Evolutionary conservation across 768 basidiomycete species (phyloP).

Genomic region (Coprinopsis sp.): DNA sequence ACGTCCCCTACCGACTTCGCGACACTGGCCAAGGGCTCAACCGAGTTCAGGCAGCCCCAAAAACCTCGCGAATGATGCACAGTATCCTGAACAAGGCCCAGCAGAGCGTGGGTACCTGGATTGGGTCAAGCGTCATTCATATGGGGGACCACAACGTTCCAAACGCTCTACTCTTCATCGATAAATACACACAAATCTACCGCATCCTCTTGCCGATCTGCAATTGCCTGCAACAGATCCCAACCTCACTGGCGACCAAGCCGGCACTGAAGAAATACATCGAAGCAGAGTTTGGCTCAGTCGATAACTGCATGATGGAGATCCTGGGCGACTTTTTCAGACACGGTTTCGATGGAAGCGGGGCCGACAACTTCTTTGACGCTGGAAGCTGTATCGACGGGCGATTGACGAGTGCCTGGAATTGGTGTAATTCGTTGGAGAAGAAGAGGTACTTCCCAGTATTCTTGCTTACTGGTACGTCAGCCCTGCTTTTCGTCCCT

Average conservation of each 20-base stretch:
- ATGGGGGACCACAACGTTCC: conserved; percentile 88
- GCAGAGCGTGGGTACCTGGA: conserved; percentile 74
- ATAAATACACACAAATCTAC: conserved; percentile 91
- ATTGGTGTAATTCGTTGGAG: conserved; percentile 83
- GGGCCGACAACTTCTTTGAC: conserved; percentile 89
- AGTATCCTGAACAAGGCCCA: conserved; percentile 81
- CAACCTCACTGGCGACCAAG: conserved; percentile 55
- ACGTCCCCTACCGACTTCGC: conserved; percentile 69
- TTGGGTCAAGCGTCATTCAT: conserved; percentile 83
- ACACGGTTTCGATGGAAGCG: conserved; percentile 85
- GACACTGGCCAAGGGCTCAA: conserved; percentile 92
- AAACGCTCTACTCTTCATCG: conserved; percentile 84
- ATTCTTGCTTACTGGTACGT: conserved; percentile 71
- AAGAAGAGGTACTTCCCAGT: conserved; percentile 83
- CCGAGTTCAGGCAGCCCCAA: conserved; percentile 81
- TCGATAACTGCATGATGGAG: conserved; percentile 62
- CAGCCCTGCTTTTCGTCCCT: too few species aligned
- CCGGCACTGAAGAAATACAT: conserved; percentile 73
- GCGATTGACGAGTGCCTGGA: conserved; percentile 85
- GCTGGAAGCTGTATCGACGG: conserved; percentile 85
- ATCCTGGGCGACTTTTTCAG: conserved; percentile 82
- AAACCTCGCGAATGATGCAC: conserved; percentile 90
- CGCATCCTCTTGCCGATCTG: conserved; percentile 86
- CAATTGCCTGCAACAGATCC: conserved; percentile 73
- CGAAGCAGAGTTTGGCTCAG: conserved; percentile 77